Conservation (phyloP, 1,139 yeast species). For the Candida sanyaensis region DNA sequence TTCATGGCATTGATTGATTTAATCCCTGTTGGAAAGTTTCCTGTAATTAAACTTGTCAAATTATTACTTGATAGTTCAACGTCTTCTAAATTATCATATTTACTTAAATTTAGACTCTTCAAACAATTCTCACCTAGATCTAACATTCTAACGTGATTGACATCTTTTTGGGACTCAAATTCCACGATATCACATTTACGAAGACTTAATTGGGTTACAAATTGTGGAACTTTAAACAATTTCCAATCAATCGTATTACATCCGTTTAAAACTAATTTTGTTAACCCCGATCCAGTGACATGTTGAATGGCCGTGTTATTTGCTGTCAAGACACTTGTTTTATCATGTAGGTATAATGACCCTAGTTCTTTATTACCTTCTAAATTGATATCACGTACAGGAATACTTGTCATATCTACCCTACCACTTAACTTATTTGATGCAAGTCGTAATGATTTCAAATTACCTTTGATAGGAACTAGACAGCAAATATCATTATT, state of each 20-base stretch:
- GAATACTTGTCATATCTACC: conserved; percentile 3
- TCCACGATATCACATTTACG: conserved; percentile 10
- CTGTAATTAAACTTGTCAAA: conserved; percentile 3
- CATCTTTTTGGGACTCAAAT: conserved; percentile 6
- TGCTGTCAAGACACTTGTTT: conserved; percentile 8
- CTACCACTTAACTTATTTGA: conserved; percentile 10
- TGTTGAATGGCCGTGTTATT: conserved; percentile 9
- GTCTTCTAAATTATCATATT: conserved; percentile 9
- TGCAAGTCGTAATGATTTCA: conserved; percentile 9
- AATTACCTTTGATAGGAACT: background rate
- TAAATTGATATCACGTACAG: conserved; percentile 9
- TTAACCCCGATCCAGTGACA: conserved; percentile 12
- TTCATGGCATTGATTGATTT: conserved; percentile 13
- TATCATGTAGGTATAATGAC: conserved; percentile 4
- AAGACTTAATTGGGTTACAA: conserved; percentile 11
- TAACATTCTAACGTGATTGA: conserved; percentile 6
- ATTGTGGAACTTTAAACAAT: conserved; percentile 9
- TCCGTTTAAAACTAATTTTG: conserved; percentile 12
- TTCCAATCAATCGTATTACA: conserved; percentile 13
- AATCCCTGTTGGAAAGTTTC: conserved; percentile 7
- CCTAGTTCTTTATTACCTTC: conserved; percentile 6
- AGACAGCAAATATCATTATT: conserved; percentile 6
- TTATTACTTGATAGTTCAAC: conserved; percentile 13
- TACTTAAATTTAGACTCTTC: conserved; percentile 6
- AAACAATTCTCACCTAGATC: conserved; percentile 12